Conservation (phyloP, 805 yeast genomes). For the Hagleromyces aurorensis region DNA sequence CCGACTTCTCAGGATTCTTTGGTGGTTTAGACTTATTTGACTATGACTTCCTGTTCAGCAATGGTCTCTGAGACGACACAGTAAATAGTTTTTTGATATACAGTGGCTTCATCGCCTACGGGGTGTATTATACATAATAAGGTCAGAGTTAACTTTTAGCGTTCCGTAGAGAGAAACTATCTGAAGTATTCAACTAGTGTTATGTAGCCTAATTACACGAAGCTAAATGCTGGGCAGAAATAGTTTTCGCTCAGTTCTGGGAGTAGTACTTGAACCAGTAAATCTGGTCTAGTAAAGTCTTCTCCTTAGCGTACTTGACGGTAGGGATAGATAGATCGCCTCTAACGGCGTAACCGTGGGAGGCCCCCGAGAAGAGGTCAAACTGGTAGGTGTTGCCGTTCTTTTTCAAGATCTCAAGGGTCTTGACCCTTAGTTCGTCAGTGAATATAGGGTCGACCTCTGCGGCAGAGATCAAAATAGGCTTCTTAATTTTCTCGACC, state of each 20-base stretch:
- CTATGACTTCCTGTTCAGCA: slow-evolving; percentile 25
- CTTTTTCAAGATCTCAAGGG: slow-evolving; percentile 51
- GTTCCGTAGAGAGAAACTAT: neutral
- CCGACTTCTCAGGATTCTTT: slow-evolving; percentile 18
- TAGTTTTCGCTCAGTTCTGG: neutral
- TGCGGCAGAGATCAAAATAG: slow-evolving; percentile 67
- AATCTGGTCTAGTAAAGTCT: slow-evolving; percentile 40
- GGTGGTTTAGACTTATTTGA: slow-evolving; percentile 28
- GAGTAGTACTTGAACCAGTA: slow-evolving; percentile 29
- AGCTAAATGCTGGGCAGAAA: neutral
- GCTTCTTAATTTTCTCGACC: slow-evolving; percentile 50
- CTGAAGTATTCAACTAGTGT: neutral
- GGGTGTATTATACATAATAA: too few species aligned
- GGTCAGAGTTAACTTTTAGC: too few species aligned
- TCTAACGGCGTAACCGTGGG: slow-evolving; percentile 75
- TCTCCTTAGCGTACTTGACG: slow-evolving; percentile 59
- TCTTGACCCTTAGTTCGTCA: slow-evolving; percentile 49
- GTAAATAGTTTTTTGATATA: neutral
- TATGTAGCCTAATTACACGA: neutral
- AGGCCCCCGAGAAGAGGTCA: slow-evolving; percentile 52
- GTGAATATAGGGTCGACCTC: slow-evolving; percentile 60
- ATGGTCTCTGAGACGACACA: slow-evolving; percentile 9
- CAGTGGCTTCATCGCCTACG: too few species aligned
- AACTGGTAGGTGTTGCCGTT: slow-evolving; percentile 50
- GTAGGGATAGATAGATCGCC: slow-evolving; percentile 55